Conservation (phyloP, 106 monocot species). For the Allium fistulosum region DNA sequence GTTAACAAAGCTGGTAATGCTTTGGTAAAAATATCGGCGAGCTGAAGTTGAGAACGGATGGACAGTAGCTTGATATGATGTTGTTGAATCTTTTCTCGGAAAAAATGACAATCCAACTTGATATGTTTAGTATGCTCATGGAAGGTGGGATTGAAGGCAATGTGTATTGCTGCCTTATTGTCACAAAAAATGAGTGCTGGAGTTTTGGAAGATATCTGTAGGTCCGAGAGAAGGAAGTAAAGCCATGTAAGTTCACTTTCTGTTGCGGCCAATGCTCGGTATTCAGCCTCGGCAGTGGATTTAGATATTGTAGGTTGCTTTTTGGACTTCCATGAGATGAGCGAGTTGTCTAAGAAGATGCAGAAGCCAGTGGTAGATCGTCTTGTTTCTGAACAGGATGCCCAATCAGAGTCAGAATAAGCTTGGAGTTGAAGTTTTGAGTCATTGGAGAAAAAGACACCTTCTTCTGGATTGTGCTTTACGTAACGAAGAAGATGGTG, state of each 20-base stretch:
- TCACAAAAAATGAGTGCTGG: background rate
- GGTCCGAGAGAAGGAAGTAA: background rate
- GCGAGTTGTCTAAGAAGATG: background rate
- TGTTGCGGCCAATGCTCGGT: background rate
- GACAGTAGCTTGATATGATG: no score
- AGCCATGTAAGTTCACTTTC: background rate
- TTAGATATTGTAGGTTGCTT: slow-evolving; percentile 3
- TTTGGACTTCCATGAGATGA: slow-evolving; percentile 1
- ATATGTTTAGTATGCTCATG: slow-evolving; percentile 11
- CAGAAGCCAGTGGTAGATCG: slow-evolving; percentile 3
- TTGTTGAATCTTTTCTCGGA: background rate
- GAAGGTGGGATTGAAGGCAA: background rate
- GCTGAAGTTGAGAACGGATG: no score
- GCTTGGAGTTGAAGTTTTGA: background rate
- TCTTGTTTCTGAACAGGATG: background rate
- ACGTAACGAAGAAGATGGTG: slow-evolving; percentile 19
- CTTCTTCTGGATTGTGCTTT: slow-evolving; percentile 3
- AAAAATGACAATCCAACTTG: slow-evolving; percentile 3
- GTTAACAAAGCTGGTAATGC: no score
- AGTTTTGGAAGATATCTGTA: background rate
- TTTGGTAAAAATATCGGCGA: no score
- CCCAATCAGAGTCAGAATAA: slow-evolving; percentile 10
- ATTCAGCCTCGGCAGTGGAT: slow-evolving; percentile 3
- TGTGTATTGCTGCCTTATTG: background rate
- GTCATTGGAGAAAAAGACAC: background rate